Percentiles rank a stretch among this genome's conserved stretches.
Evolutionary conservation across 176 grass and related monocot genomes (phyloP).

Genomic region (Oryza brachyantha): DNA sequence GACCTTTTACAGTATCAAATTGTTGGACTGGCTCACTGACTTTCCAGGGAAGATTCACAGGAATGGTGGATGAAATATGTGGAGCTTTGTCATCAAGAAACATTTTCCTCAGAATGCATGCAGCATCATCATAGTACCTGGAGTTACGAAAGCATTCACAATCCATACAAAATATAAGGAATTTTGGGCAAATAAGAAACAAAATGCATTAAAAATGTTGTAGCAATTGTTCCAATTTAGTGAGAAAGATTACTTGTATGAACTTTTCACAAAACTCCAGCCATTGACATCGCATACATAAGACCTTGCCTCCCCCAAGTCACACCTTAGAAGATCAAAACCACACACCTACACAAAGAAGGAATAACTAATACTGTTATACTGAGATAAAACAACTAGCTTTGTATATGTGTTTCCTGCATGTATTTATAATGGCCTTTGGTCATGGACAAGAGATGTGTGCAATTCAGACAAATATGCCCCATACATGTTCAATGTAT

Average conservation of each 20-base stretch:
- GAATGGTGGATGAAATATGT: conserved; percentile 85
- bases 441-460: too few species aligned
- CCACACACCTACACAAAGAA: conserved; percentile 78
- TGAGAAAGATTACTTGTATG: conserved; percentile 69
- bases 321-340: conserved; percentile 89
- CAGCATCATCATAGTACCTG: conserved; percentile 95
- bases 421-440: too few species aligned
- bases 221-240: not conserved
- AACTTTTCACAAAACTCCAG: conserved; percentile 97
- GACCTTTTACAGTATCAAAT: conserved; percentile 45
- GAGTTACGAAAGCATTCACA: conserved; percentile 4
- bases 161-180: conserved; percentile 13
- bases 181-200: not conserved
- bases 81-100: conserved; percentile 97
- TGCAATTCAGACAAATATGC: too few species aligned
- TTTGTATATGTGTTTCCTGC: too few species aligned
- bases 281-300: conserved; percentile 99
- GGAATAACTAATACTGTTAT: not conserved
- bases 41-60: conserved; percentile 89
- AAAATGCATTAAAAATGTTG: conserved; percentile 1
- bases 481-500: too few species aligned
- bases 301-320: conserved; percentile 62
- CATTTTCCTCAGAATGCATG: conserved; percentile 92
- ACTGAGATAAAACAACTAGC: not conserved
- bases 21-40: conserved; percentile 52